A percentile compares a stretch with the other conserved stretches of the same genome.
Conservation (phyloP, 768 basidiomycete genomes). For the Fomitopsis pulvina region DNA sequence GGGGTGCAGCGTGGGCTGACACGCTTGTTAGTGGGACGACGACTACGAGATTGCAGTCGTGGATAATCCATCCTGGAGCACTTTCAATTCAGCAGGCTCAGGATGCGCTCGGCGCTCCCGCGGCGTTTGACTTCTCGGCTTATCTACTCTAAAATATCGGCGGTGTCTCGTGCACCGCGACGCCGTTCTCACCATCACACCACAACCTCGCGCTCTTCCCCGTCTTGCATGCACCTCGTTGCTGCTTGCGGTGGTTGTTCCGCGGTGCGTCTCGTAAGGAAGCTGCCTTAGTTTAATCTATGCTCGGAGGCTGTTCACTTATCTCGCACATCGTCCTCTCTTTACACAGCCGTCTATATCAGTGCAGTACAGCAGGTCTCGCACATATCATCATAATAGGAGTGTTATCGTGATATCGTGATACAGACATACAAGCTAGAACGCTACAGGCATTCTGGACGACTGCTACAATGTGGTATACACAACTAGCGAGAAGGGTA, state of each 20-base stretch:
- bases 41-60: constrained; percentile 22
- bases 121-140: constrained; percentile 19
- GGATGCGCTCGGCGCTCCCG: constrained; percentile 10
- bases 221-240: not conserved
- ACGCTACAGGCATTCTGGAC: not conserved
- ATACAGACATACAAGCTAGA: not conserved
- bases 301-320: not conserved
- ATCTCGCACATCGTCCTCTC: not conserved
- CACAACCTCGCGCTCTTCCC: not conserved
- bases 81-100: constrained; percentile 13
- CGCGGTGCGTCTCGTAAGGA: not conserved
- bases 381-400: not conserved
- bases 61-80: constrained; percentile 15
- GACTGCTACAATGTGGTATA: not conserved
- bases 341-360: not conserved
- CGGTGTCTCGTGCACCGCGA: not conserved
- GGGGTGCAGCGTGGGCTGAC: not conserved
- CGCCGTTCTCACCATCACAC: not conserved
- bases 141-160: constrained; percentile 7
- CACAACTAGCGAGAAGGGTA: not conserved
- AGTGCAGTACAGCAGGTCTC: not conserved
- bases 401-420: not conserved
- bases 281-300: not conserved
- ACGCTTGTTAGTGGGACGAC: constrained; percentile 7
- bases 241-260: not conserved